Evolutionary conservation across 1,284 basidiomycete species (phyloP), one percentile per base, ranked within the genome.

Genomic region (Uromyces viciae-fabae): DNA sequence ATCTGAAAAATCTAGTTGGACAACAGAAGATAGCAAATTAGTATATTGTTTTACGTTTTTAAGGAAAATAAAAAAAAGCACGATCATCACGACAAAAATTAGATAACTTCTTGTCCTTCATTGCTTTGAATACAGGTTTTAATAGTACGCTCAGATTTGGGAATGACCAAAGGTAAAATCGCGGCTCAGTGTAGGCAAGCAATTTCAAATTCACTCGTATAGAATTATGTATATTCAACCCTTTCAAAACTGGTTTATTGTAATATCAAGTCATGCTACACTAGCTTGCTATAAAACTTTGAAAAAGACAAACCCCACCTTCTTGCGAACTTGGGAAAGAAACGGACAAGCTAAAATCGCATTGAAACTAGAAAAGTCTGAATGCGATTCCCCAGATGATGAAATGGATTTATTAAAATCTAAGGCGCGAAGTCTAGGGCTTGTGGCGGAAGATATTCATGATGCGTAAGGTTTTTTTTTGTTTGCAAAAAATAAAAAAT

Each of bases 91-190:
- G n/a, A n/a, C 14, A 52, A n/a, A 52, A 14, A 52, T n/a, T 52
- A 52, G n/a, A 52, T 52, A 14, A n/a, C 14, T n/a, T n/a, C n/a
- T n/a, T n/a, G n/a, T 66, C 43, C 17, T 71, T 71, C 52, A 42
- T 33, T 52, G 28, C 42, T 28, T 11, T 25, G 22, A 33, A 7
- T 31, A 33, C 28, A 81, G 79, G 72, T 81, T 14, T 46, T 81
- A 25, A 72, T 81, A n/a, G 79, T 81, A 33, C 79, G 79, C 17
- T 54, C 58, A 19, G 79, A 81, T 68, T 52, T 81, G 56, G 79
- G 72, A 43, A 81, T 81, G 79, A 81, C 71, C 33, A 75, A 74
- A 52, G 79, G 79, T 0, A 81, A 81, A 75, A 81, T 81, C 40
- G 79, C 79, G 38, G 79, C 79, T 42, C 79, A 81, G 56, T 81